Base-by-base conservation (phyloP, 768 basidiomycete genomes). In the Lactifluus echinatus region DNA sequence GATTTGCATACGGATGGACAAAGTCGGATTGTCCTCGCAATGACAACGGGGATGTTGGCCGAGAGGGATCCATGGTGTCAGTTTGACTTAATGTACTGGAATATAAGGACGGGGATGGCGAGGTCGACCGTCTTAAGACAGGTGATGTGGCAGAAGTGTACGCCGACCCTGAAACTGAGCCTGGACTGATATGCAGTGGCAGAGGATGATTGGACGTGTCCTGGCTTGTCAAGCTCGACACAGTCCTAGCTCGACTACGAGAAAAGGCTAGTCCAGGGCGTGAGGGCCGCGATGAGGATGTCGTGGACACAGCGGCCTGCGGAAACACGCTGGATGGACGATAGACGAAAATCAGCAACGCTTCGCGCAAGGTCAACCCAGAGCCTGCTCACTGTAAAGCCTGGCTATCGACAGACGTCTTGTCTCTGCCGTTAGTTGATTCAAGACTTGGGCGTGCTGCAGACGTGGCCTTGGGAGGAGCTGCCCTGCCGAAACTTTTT, bases 1-100 rank as follows among this genome's bases (percentile, higher is more conserved):
- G 87, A 64, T 90, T 89, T 51, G 89, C 89, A 67, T 89, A 91
- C 26, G 89, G 89, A 71, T 91, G 89, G 37, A 78, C 65, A 55
- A 73, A 76, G 17, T 72, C 70, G 19, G 67, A 63, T 7, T 55
- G 64, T 2, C 52, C 44, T 1, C 52, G 55, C 11, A 50, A 59
- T 10, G 64, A 53, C 3, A 53, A 21, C 5, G 64, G 59, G 10
- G 66, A 59, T 11, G 47, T 50, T 6, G 65, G 51, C 15, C 66
- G 65, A 3, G 69, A 69, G 6, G 55, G 17, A 14, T 59, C 52
- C 14, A 55, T 63, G 24, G 61, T 53, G 40, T 63, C 61, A 17
- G 50, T 39, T 19, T 54, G 60, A 23, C 53, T 57, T 24, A 66
- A 59, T 15, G 55, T 36, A 26, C 59, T 55, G 11, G 59, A 52